Evolutionary conservation across 1,284 basidiomycete genomes (phyloP).

Genomic region (Xerocomus minutiporus): DNA sequence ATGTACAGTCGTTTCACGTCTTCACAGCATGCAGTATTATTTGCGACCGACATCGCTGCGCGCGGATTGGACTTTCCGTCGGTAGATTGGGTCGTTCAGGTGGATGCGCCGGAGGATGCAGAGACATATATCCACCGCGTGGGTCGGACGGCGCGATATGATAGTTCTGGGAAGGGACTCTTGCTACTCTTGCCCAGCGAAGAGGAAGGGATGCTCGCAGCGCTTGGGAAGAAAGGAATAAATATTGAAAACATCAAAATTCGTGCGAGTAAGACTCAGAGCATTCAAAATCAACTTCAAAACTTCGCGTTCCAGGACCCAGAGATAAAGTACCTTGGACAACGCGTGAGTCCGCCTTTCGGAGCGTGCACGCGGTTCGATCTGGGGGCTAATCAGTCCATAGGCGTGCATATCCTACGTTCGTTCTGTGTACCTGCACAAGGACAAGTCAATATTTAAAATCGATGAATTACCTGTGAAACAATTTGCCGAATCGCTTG

Average conservation of each 20-base stretch:
- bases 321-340: slow-evolving; percentile 96
- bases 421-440: slow-evolving; percentile 89
- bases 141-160: slow-evolving; percentile 91
- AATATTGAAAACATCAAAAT: slow-evolving; percentile 85
- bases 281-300: slow-evolving; percentile 86
- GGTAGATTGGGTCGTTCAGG: slow-evolving; percentile 96
- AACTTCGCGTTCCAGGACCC: slow-evolving; percentile 93
- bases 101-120: slow-evolving; percentile 98
- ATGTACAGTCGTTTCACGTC: slow-evolving; percentile 82
- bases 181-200: slow-evolving; percentile 87
- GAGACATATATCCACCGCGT: slow-evolving; percentile 98
- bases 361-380: neutral
- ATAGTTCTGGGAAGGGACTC: slow-evolving; percentile 84
- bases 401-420: slow-evolving; percentile 94
- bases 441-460: slow-evolving; percentile 92
- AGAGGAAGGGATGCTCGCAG: slow-evolving; percentile 81
- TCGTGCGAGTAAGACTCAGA: slow-evolving; percentile 83
- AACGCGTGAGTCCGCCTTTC: slow-evolving; percentile 60
- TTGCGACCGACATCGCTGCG: slow-evolving; percentile 97
- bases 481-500: slow-evolving; percentile 84
- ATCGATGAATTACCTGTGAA: slow-evolving; percentile 79
- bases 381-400: neutral
- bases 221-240: slow-evolving; percentile 73
- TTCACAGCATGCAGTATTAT: slow-evolving; percentile 76
- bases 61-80: slow-evolving; percentile 96